Evolutionary conservation across 2,329 filamentous ascomycete species (phyloP), one percentile per base, ranked within the genome.

Genomic region (Trichoderma oligosporum): DNA sequence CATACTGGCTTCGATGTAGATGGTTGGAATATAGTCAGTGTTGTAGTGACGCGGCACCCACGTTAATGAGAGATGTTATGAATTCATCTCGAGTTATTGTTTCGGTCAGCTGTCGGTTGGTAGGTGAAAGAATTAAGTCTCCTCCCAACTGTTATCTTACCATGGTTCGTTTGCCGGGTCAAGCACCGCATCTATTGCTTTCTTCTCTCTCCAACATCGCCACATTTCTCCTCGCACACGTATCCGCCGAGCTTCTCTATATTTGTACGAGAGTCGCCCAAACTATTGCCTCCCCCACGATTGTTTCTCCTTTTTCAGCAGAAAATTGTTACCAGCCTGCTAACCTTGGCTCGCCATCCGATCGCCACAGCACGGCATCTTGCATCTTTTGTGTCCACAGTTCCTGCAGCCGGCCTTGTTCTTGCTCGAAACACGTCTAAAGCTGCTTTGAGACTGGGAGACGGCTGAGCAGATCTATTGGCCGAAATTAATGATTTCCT

Each of bases 351-450:
- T 24, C 18, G 29, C 24, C 24, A 29, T 41, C 45, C 35, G 36
- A 44, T 38, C 22, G n/a, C 54, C 36, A 38, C 45, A 33, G 11
- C 16, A 22, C 54, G 54, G 54, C 35, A 51, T 44, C 54, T 20
- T 51, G 54, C 54, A 57, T 57, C 22, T 49, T 18, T 16, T 51
- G 45, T 57, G 54, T 44, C 12, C 54, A 44, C 11, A 18, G 27
- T 36, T 29, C 54, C 54, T 51, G 45, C 38, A 14, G 16, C 36
- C 29, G 38, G 36, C 38, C 54, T 51, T 41, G 7, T 14, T 7
- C 29, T 22, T 11, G 25, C 18, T 42, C 31, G 31, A 46, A 20
- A n/a, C 22, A 16, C 6, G 24, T 7, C 20, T 8, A 42, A 25
- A 20, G 27, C 27, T 22, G 20, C 35, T 36, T 18, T 14, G 45